phyloP scores from a whole-genome alignment of 768 basidiomycete genomes.

The Termitomyces sp. region DNA sequence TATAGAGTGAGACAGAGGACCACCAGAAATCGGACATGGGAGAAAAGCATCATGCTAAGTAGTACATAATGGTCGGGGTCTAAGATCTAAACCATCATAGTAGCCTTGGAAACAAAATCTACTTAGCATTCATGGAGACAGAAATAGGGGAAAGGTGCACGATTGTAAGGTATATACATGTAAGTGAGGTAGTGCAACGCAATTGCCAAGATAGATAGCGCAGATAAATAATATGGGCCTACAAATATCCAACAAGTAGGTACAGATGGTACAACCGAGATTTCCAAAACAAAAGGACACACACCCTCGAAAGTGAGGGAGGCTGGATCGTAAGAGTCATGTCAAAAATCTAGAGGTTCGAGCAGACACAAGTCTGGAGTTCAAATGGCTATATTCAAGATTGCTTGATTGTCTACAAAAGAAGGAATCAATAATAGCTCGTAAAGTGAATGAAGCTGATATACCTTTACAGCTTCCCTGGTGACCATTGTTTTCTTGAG shows the following conservation, averaged over 20 bases:
- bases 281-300: not conserved
- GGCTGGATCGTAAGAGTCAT: not conserved
- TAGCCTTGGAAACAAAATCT: too few species aligned
- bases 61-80: too few species aligned
- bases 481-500: conserved; percentile 40
- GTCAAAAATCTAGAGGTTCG: not conserved
- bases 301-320: not conserved
- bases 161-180: not conserved
- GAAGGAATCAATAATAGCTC: not conserved
- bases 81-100: too few species aligned
- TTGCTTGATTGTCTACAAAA: conserved; percentile 15
- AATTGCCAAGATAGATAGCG: not conserved
- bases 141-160: too few species aligned
- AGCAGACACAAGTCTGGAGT: not conserved
- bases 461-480: conserved; percentile 38
- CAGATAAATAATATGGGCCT: not conserved
- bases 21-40: too few species aligned
- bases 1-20: too few species aligned
- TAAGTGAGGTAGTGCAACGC: not conserved
- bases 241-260: not conserved
- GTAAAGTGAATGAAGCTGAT: not conserved
- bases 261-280: not conserved
- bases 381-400: conserved; percentile 1
- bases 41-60: too few species aligned
- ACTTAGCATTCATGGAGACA: too few species aligned